These are phyloP conservation scores for Dimargaris cristalligena DNA, from an alignment of 192 early-diverging fungal species.

Conservation along the genomic window DNA sequence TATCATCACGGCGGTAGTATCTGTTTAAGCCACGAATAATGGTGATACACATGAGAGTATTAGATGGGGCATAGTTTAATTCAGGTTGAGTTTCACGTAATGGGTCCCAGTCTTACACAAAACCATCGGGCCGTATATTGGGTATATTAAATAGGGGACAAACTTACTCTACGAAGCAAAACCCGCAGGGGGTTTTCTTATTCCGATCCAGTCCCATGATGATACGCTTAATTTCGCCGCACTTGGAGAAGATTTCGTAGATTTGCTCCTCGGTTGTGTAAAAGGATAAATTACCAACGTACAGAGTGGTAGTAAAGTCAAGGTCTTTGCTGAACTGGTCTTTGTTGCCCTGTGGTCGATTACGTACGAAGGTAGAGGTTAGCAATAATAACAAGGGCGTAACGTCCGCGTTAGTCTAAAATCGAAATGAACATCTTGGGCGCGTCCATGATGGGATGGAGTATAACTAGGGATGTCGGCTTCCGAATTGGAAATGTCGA, in stretches of 20 bases:
- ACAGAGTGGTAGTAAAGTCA: conserved; percentile 58
- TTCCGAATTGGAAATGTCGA: conserved; percentile 15
- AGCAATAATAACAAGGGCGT: background rate
- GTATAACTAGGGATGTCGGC: background rate
- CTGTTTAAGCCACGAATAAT: no score
- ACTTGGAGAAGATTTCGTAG: conserved; percentile 86
- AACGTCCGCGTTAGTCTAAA: background rate
- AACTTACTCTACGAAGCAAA: conserved; percentile 96
- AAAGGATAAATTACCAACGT: conserved; percentile 94
- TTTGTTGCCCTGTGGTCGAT: conserved; percentile 8
- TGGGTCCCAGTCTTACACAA: no score
- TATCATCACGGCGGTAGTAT: conserved; percentile 77
- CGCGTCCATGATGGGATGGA: background rate
- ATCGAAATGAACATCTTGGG: background rate
- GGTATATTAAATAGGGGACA: no score
- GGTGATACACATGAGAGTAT: no score
- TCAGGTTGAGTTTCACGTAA: no score
- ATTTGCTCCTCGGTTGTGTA: conserved; percentile 98
- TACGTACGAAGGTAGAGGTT: conserved; percentile 22
- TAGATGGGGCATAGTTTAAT: no score
- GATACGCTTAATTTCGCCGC: conserved; percentile 94
- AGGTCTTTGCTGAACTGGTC: conserved; percentile 21
- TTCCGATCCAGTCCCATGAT: conserved; percentile 96
- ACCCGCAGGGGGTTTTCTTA: conserved; percentile 91
- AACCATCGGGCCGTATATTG: no score